Evolutionary conservation across 805 yeast species (phyloP), one percentile per base, ranked within the genome.

Genomic region (Yarrowia phangngaensis): DNA sequence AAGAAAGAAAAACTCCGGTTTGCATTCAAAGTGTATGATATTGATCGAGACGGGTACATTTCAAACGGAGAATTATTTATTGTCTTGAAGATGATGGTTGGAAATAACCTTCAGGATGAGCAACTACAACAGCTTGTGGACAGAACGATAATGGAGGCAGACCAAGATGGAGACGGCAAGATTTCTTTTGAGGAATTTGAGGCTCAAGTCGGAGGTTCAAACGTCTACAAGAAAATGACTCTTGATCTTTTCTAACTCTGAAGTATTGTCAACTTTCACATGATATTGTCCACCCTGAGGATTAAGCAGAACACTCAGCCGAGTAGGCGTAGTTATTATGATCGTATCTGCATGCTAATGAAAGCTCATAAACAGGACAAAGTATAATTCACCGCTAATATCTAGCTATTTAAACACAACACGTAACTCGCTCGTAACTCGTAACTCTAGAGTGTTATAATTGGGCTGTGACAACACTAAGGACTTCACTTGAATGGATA

Each of bases 51-150:
- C 63, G 98, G 98, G 0, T 88, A 61, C 62, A 86, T 92, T 27
- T 89, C 97, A 3, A 90, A 90, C 62, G 99, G 98, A 17, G 99
- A 92, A 66, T 66, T 92, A 51, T 92, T 82, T 60, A 73, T 90
- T 30, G 97, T 92, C 30, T 71, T 92, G 68, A 85, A 92, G 66
- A 84, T 86, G 78, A 92, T 92, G 98, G 98, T 94, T 20, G 98
- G 97, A 1, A 82, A 79, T 57, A 88, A 92, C 60, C 68, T 94
- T 51, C 82, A 79, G 54, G 95, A 85, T 52, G 79, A 78, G 20
- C 95, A 92, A 60, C 72, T 92, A 50, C 99, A 92, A 64, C 97
- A 94, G 65, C 78, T 92, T 47, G 97, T 90, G n/a, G 97, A 92
- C 64, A 80, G 94, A 65, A 88, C 98, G 0, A 88, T 94, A 55